A percentile compares a stretch with the other conserved stretches of the same genome.
These are phyloP conservation scores for Talaromyces sp. DNA, from an alignment of 2,329 filamentous ascomycete genomes.

Conservation along the genomic window DNA sequence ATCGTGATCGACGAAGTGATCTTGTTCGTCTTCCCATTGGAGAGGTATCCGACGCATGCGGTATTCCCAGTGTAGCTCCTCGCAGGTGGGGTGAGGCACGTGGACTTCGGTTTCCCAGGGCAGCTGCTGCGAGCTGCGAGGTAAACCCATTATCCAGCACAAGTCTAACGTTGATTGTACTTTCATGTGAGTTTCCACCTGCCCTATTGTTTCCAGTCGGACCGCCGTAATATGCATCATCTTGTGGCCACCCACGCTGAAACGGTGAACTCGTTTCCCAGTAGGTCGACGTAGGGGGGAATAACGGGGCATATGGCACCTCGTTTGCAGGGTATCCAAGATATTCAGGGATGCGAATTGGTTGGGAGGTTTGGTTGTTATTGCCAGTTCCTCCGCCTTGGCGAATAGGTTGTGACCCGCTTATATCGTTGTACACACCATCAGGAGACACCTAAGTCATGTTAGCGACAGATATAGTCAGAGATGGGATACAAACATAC, in stretches of 20 bases:
- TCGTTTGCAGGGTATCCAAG: constrained; percentile 3
- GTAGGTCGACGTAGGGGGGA: background rate
- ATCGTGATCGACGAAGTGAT: constrained; percentile 10
- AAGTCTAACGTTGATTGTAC: constrained; percentile 9
- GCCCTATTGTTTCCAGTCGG: background rate
- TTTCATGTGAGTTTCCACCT: constrained; percentile 2
- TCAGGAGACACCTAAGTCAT: constrained; percentile 15
- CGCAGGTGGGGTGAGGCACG: constrained; percentile 3
- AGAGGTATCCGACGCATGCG: background rate
- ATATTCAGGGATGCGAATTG: constrained; percentile 7
- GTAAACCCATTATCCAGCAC: constrained; percentile 7
- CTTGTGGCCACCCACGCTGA: constrained; percentile 10
- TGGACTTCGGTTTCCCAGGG: background rate
- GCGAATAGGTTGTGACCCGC: background rate
- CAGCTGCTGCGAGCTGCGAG: constrained; percentile 7
- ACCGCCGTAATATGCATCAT: constrained; percentile 5
- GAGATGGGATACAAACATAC: constrained; percentile 12
- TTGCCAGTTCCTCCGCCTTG: background rate
- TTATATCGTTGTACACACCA: constrained; percentile 13
- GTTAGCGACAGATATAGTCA: background rate
- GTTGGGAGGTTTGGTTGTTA: background rate
- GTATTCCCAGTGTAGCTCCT: background rate
- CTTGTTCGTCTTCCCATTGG: constrained; percentile 3
- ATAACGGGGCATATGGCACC: background rate
- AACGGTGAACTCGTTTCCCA: constrained; percentile 9